Evolutionary conservation across 208 protist genomes (phyloP), one percentile per base, ranked within the genome.

Genomic region (Leishmania lainsoni): DNA sequence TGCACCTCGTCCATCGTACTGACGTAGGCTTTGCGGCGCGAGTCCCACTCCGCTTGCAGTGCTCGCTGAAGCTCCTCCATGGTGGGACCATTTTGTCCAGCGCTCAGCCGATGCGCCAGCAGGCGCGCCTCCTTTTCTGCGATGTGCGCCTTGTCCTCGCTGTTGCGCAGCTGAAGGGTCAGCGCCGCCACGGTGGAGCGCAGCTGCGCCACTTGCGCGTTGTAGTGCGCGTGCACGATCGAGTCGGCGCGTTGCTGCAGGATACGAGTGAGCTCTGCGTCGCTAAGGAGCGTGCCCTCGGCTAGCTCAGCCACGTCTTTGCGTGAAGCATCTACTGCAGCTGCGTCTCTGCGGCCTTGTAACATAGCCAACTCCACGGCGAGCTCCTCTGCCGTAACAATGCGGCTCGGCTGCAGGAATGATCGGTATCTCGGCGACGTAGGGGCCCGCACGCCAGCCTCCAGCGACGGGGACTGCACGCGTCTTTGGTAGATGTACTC

Each of bases 321-420:
- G 22, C 26, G 6, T 0, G 69, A 54, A n/a, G 69, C 20, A 32
- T 45, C 26, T 1, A 2, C 45, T 16, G 45, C 22, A 45, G 52
- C 51, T 17, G 42, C 26, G 5, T 80, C 68, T 12, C 32, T 42
- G 20, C 74, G 49, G 17, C 81, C 80, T 45, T 83, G 77, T 22
- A 91, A 83, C 86, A 89, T 84, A 17, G 93, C 78, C 69, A 97
- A 71, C 81, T 96, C 93, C 6, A 90, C 45, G 45, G 94, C 86
- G 61, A 94, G 94, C 58, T 92, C 87, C 66, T 97, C 92, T 45
- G 92, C 86, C 3, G 88, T 84, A 8, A 96, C 71, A 1, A 83
- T 63, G 14, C 69, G 71, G 0, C 71, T 58, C 4, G 87, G 81
- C 22, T 91, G 84, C 6, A 86, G 71, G 35, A 91, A 84, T 0